Conservation (phyloP, 2,329 filamentous ascomycete species). For the Ramichloridium luteum region DNA sequence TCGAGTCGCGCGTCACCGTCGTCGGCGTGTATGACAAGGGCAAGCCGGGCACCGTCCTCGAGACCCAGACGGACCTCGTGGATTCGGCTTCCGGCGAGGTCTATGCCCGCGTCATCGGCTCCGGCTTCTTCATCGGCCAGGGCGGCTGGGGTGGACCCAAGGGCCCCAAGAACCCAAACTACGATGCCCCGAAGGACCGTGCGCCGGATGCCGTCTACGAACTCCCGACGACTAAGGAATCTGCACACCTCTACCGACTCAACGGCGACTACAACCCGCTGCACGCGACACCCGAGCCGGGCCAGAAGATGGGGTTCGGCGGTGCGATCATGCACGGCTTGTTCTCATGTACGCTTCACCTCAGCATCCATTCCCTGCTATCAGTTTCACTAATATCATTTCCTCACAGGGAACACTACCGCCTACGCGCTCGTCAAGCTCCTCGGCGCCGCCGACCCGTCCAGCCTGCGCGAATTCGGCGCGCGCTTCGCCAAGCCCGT, state of each 20-base stretch:
- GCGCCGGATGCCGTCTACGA: constrained; percentile 57
- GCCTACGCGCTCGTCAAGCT: constrained; percentile 60
- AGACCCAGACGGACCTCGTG: constrained; percentile 66
- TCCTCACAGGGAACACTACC: constrained; percentile 34
- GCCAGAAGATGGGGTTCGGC: constrained; percentile 80
- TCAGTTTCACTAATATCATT: constrained; percentile 12
- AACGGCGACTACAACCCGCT: constrained; percentile 94
- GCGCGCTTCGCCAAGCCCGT: constrained; percentile 79
- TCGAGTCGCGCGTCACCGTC: constrained; percentile 66
- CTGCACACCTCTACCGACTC: constrained; percentile 64
- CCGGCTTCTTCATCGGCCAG: constrained; percentile 69
- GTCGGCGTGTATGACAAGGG: constrained; percentile 86
- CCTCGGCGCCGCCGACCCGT: constrained; percentile 64
- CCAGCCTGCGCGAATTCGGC: constrained; percentile 78
- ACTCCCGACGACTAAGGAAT: constrained; percentile 59
- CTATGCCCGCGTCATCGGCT: constrained; percentile 57
- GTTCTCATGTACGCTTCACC: constrained; percentile 56
- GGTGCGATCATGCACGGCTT: constrained; percentile 82
- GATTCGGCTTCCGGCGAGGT: constrained; percentile 57
- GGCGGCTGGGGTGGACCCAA: constrained; percentile 83
- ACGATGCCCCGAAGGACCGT: constrained; percentile 60
- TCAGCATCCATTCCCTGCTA: no score
- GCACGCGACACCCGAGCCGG: constrained; percentile 67
- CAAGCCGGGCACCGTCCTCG: constrained; percentile 60
- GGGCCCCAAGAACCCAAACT: constrained; percentile 65